Evolutionary conservation across 768 basidiomycete genomes (phyloP), one percentile per base, ranked within the genome.

Genomic region (Tricholoma sp.): DNA sequence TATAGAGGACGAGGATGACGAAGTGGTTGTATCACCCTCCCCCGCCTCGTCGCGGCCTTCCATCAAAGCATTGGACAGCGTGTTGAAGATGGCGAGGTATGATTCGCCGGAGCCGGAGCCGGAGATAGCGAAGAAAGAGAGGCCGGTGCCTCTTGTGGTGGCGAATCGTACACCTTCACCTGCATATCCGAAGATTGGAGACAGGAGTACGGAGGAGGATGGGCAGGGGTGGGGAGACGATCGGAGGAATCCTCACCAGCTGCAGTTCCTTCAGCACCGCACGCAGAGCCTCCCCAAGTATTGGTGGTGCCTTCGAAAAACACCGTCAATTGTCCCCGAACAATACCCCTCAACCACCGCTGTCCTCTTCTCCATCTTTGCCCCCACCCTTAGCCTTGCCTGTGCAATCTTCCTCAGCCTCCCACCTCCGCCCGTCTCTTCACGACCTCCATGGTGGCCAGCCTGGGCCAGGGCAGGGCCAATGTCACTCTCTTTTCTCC

Each of bases 401-500:
- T 18, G 57, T 57, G 19, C 54, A 60, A 12, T 47, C 63, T 4
- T 11, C 57, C 18, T 29, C 27, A 9, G 12, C 66, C 12, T 57
- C 69, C 18, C 67, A 67, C 54, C 65, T 65, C 16, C 70, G 69
- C 16, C 74, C 70, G 4, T 71, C 70, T 19, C 66, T 73, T 6
- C 54, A 62, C 12, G 70, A 75, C 18, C 60, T 74, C 6, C 66
- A 71, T 0, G 70, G 66, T 14, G 69, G 66, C 34, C 27, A 62
- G 63, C 34, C 74, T 57, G 24, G 71, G 56, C 47, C 69, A 43
- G 69, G 66, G n/a, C 68, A 69, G 50, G 67, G 63, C 16, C 68
- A 71, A 54, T 69, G 76, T 2, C 68, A 71, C 18, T 74, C 72
- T 21, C 58, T 80, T 3, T 80, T 79, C 64, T 63, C 78, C 77